These are phyloP conservation scores for Spathaspora arborariae DNA, from an alignment of 805 yeast species.

Conservation along the genomic window DNA sequence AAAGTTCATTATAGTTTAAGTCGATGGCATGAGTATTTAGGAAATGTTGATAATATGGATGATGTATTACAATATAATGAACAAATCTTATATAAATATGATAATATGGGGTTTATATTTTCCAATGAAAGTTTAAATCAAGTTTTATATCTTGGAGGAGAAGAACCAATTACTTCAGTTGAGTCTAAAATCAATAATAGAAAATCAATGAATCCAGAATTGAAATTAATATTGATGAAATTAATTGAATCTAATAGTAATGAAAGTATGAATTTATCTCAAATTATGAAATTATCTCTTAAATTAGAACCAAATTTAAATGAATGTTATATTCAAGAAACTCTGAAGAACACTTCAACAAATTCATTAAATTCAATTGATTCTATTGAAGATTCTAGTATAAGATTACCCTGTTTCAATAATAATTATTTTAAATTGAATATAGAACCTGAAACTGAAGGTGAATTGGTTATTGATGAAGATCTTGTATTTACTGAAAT, in stretches of 20 bases:
- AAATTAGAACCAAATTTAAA: slow-evolving; percentile 57
- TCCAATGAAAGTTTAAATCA: slow-evolving; percentile 43
- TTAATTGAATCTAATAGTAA: slow-evolving; percentile 42
- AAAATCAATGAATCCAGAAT: not conserved
- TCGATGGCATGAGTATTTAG: slow-evolving; percentile 77
- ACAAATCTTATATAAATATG: slow-evolving; percentile 37
- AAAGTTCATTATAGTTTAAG: slow-evolving; percentile 68
- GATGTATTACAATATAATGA: slow-evolving; percentile 37
- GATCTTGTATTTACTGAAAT: slow-evolving; percentile 26
- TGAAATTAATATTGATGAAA: slow-evolving; percentile 29
- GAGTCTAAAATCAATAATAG: slow-evolving; percentile 6
- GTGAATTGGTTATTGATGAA: slow-evolving; percentile 13
- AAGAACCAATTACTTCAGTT: slow-evolving; percentile 10
- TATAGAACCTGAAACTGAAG: slow-evolving; percentile 17
- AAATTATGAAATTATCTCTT: slow-evolving; percentile 63
- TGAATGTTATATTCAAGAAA: slow-evolving; percentile 28
- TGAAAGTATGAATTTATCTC: slow-evolving; percentile 43
- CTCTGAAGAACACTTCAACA: slow-evolving; percentile 2
- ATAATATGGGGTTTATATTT: slow-evolving; percentile 39
- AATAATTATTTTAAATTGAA: slow-evolving; percentile 32
- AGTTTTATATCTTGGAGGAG: slow-evolving; percentile 39
- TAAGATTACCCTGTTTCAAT: slow-evolving; percentile 32
- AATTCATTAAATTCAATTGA: slow-evolving; percentile 13
- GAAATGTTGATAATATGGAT: slow-evolving; percentile 42
- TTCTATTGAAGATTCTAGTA: slow-evolving; percentile 15